Percentiles rank a stretch among this genome's conserved stretches.
Conservation (phyloP, 73 alveolate genomes). For the Diophrys sp. region DNA sequence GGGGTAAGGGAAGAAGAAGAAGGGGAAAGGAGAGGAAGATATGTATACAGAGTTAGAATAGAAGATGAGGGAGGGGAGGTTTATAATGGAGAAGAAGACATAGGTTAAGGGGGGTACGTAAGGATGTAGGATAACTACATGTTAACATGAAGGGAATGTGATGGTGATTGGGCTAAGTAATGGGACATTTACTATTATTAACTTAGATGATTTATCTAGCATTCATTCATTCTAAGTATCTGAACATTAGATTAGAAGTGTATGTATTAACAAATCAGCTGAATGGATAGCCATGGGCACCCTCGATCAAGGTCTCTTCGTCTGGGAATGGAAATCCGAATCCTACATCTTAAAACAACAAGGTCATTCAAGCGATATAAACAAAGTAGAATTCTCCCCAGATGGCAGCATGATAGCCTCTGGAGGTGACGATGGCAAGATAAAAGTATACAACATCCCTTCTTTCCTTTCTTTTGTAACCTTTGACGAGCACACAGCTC, state of each 20-base stretch:
- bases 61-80: conserved; percentile 72
- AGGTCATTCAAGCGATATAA: conserved; percentile 82
- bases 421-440: conserved; percentile 92
- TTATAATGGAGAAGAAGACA: conserved; percentile 84
- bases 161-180: conserved; percentile 80
- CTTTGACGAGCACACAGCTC: conserved; percentile 87
- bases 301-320: conserved; percentile 71
- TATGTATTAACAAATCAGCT: conserved; percentile 84
- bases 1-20: conserved; percentile 41
- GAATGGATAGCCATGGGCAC: conserved; percentile 92
- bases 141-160: conserved; percentile 49
- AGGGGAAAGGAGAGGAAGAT: conserved; percentile 47
- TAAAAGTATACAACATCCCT: conserved; percentile 83
- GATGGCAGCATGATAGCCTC: conserved; percentile 90
- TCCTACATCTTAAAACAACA: conserved; percentile 85
- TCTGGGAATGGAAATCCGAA: conserved; percentile 98
- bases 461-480: conserved; percentile 86
- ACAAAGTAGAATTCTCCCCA: conserved; percentile 70
- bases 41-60: conserved; percentile 71
- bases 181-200: conserved; percentile 82
- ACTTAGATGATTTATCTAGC: conserved; percentile 75
- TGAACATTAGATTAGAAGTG: conserved; percentile 72
- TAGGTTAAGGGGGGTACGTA: conserved; percentile 66
- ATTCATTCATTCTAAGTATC: conserved; percentile 82
- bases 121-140: not conserved